Conservation (phyloP, 2,329 filamentous ascomycete genomes). For the Trichoderma brevicompactum region DNA sequence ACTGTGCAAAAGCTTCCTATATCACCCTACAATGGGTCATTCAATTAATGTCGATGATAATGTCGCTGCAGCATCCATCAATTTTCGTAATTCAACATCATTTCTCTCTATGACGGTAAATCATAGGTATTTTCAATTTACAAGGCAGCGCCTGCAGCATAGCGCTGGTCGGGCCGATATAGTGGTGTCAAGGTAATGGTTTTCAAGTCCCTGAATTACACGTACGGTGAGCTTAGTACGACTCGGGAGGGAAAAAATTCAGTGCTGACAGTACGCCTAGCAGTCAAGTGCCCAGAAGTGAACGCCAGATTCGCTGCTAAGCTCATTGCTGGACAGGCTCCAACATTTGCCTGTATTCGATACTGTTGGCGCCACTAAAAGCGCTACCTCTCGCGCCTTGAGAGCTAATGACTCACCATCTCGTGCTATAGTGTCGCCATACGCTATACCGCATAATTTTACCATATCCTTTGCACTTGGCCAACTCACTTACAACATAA, state of each 20-base stretch:
- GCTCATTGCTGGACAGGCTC: too few relatives aligned
- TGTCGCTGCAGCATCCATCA: too few relatives aligned
- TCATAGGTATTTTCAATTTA: too few relatives aligned
- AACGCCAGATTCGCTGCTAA: neutral
- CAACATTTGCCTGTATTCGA: neutral
- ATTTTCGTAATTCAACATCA: too few relatives aligned
- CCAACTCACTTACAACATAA: constrained; percentile 2
- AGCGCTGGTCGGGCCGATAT: too few relatives aligned
- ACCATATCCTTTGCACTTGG: neutral
- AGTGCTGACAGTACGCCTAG: neutral
- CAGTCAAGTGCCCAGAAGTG: too few relatives aligned
- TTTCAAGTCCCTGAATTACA: neutral
- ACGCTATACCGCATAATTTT: constrained; percentile 20
- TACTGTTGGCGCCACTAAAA: constrained; percentile 8
- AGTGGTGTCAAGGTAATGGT: neutral
- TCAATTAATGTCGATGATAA: too few relatives aligned
- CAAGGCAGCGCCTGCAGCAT: too few relatives aligned
- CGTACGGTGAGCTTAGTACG: too few relatives aligned
- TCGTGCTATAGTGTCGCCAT: constrained; percentile 10
- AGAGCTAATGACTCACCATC: constrained; percentile 17
- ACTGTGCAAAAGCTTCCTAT: too few relatives aligned
- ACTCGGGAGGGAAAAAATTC: neutral
- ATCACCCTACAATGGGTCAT: too few relatives aligned
- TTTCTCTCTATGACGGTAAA: too few relatives aligned
- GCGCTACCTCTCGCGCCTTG: neutral